Base-by-base conservation (phyloP, 345 rosid species). In the Carallia pectinifolia region DNA sequence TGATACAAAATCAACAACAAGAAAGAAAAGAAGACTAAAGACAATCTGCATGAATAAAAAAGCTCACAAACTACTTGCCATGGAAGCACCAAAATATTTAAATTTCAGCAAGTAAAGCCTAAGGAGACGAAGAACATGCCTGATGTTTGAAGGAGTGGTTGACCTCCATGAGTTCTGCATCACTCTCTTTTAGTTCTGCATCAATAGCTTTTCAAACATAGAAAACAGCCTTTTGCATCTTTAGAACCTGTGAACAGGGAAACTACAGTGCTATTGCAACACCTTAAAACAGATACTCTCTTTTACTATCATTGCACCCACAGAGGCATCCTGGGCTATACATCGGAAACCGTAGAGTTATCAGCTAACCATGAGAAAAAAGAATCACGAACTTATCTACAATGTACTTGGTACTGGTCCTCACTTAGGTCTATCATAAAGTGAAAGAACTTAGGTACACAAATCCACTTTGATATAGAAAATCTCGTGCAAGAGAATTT, bases 1-100 rank as follows among this genome's bases (percentile, higher is more conserved):
- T 66, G 98, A 89, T 77, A 89, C 68, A 73, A 94, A 87, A 79
- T 91, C 81, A 69, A 90, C 91, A 70, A 90, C 83, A 59, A 91
- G 89, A 71, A 85, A 85, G 72, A 90, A 94, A 71, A 91, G 87
- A 74, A 94, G 92, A 78, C 93, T 82, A 62, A 84, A 87, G 6
- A 89, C 69, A 65, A 90, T 86, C 98, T 93, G 96, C 96, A 82
- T 34, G 58, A 7, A 60, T 10, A 53, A 53, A 53, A 64, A 40
- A 53, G 40, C 18, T 36, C 9, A 18, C 17, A 23, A 38, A 9
- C n/a, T 9, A n/a, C n/a, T 53, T 1, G 9, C 2, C 58, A n/a
- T 17, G n/a, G 29, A 53, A 53, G 27, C 27, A 53, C n/a, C 2
- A 53, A n/a, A 23, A 23, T 53, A 6, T n/a, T 38, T 5, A 0